Evolutionary conservation across 208 protist genomes (phyloP).

Genomic region (Crithidia mellificae): DNA sequence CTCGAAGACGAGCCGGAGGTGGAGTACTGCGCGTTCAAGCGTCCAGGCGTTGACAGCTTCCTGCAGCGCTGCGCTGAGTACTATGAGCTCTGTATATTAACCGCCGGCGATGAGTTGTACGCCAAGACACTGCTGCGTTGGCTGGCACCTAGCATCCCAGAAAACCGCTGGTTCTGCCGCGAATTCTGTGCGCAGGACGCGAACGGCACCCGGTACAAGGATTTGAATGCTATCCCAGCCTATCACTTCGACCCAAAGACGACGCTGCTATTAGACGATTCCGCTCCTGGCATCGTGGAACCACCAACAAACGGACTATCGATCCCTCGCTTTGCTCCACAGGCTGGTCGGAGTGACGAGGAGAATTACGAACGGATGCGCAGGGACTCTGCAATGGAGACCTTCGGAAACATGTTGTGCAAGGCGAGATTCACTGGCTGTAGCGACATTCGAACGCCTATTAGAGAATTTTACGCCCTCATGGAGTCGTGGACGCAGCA

Average conservation of each 20-base stretch:
- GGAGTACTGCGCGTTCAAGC: constrained; percentile 53
- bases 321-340: constrained; percentile 60
- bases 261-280: constrained; percentile 72
- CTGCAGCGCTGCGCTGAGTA: constrained; percentile 39
- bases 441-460: constrained; percentile 45
- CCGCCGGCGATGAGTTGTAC: constrained; percentile 63
- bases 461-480: constrained; percentile 31
- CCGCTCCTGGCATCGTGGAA: constrained; percentile 55
- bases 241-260: constrained; percentile 35
- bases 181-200: constrained; percentile 41
- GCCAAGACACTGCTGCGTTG: constrained; percentile 51
- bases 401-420: constrained; percentile 41
- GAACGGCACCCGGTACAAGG: constrained; percentile 47
- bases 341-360: constrained; percentile 28
- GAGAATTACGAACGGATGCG: constrained; percentile 38
- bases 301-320: constrained; percentile 59
- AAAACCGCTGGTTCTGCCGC: constrained; percentile 54
- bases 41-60: constrained; percentile 56
- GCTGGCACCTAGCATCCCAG: constrained; percentile 40
- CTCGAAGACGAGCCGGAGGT: constrained; percentile 30
- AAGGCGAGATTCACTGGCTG: constrained; percentile 30
- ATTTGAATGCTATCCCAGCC: constrained; percentile 42
- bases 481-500: constrained; percentile 19
- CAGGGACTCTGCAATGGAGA: constrained; percentile 33
- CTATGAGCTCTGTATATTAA: constrained; percentile 80